Percentiles rank a stretch among this genome's conserved stretches.
These are phyloP conservation scores for Lenzites betulinus DNA, from an alignment of 768 basidiomycete genomes.

Conservation along the genomic window DNA sequence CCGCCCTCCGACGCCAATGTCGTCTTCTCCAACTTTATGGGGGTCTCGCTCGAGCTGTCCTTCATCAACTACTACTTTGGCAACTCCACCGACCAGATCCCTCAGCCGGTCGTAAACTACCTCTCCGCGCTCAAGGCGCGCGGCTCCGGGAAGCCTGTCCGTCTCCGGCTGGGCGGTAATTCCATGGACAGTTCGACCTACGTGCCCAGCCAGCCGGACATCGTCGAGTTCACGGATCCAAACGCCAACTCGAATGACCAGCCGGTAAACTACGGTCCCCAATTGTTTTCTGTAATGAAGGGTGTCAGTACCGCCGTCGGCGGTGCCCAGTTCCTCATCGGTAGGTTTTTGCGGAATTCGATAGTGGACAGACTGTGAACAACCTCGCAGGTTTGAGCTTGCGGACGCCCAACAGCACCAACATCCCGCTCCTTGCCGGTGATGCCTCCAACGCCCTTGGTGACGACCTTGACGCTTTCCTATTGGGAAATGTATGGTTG, in stretches of 20 bases:
- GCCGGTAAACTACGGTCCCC: slow-evolving; percentile 49
- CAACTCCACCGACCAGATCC: slow-evolving; percentile 52
- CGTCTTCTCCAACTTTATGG: slow-evolving; percentile 58
- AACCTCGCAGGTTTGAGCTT: slow-evolving; percentile 43
- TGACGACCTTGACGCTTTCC: slow-evolving; percentile 43
- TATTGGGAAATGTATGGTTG: slow-evolving; percentile 49
- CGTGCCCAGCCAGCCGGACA: slow-evolving; percentile 40
- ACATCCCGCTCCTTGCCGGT: slow-evolving; percentile 35
- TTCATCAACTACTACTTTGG: slow-evolving; percentile 62
- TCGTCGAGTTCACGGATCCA: slow-evolving; percentile 41
- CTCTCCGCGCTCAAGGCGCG: slow-evolving; percentile 54
- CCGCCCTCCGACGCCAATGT: slow-evolving; percentile 37
- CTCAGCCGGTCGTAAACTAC: slow-evolving; percentile 58
- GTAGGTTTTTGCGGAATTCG: slow-evolving; percentile 13
- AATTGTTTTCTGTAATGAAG: slow-evolving; percentile 49
- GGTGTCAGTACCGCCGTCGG: slow-evolving; percentile 36
- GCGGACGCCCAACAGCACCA: slow-evolving; percentile 40
- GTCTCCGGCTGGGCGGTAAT: slow-evolving; percentile 54
- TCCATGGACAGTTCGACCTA: slow-evolving; percentile 47
- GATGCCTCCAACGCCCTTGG: slow-evolving; percentile 42
- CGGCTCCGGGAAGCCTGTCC: slow-evolving; percentile 42
- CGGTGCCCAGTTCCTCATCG: slow-evolving; percentile 35
- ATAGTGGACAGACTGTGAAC: slow-evolving; percentile 15
- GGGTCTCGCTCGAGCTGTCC: slow-evolving; percentile 65
- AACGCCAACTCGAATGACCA: slow-evolving; percentile 46